Evolutionary conservation across 495 filamentous ascomycete species (phyloP), one percentile per base, ranked within the genome.

Genomic region (Jackrogersella multiformis): DNA sequence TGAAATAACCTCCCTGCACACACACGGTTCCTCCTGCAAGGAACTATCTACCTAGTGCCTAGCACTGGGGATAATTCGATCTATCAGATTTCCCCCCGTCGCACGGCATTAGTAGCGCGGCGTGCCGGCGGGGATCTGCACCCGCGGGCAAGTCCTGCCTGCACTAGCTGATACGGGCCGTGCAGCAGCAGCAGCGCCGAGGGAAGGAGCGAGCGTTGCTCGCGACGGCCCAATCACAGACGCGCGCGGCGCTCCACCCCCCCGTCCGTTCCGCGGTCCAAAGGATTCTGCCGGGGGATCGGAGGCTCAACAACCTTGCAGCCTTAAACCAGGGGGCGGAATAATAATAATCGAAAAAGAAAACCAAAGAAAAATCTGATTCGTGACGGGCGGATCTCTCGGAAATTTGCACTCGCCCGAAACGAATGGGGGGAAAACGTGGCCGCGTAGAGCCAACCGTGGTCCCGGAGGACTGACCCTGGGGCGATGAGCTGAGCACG

Each of bases 371-470:
- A 15, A 6, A 49, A 67, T 42, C 58, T 57, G 57, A 34, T 18
- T 44, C 59, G 39, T 23, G 6, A 56, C n/a, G 53, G 42, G 39
- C 58, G 65, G 65, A 41, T 13, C 46, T 13, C 12, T 57, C 58
- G 65, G 65, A 68, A 74, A 57, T 67, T 55, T 59, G 48, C n/a
- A 64, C 24, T 32, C 10, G 15, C 4, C 6, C n/a, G n/a, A n/a
- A 34, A 56, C 20, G 44, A 32, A n/a, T 24, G 7, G 28, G 52
- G 34, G 21, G 41, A 35, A 68, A 65, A n/a, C 61, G 61, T 67
- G 71, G 61, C 57, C 54, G 61, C 55, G 61, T 48, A 54, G 7
- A 42, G 28, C 13, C 24, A 61, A 35, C 58, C 58, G 32, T 26
- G 36, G 58, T 30, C 53, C 57, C 52, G 64, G 64, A 42, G 20